These are phyloP conservation scores for Pleurotus tuoliensis DNA, from an alignment of 768 basidiomycete species.

Conservation along the genomic window DNA sequence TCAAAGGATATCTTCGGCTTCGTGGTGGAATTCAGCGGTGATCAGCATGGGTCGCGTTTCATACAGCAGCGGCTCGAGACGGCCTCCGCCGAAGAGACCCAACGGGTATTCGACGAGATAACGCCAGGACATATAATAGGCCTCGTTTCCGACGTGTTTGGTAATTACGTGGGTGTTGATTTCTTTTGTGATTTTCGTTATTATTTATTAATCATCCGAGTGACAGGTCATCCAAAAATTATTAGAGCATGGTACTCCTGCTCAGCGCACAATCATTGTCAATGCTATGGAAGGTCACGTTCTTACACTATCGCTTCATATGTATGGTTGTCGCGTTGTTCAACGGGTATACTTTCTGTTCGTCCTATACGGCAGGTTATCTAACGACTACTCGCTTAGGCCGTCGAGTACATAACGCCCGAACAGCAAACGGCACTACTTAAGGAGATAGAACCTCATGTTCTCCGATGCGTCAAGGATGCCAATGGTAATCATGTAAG, in stretches of 20 bases:
- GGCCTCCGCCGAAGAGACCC: conserved; percentile 75
- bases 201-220: conserved; percentile 1
- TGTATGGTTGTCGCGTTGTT: conserved; percentile 96
- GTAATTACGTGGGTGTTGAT: conserved; percentile 78
- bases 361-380: not conserved
- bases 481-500: conserved; percentile 92
- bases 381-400: conserved; percentile 40
- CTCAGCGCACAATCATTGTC: conserved; percentile 69
- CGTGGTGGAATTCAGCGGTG: conserved; percentile 87
- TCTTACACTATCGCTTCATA: conserved; percentile 74
- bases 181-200: not conserved
- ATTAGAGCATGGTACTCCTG: conserved; percentile 79
- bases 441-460: conserved; percentile 72
- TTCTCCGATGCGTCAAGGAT: conserved; percentile 85
- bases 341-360: conserved; percentile 64
- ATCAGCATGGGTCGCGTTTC: conserved; percentile 98
- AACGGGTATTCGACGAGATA: conserved; percentile 83
- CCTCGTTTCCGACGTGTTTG: conserved; percentile 90
- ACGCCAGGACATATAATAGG: conserved; percentile 69
- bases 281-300: conserved; percentile 76
- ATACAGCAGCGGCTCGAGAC: conserved; percentile 85
- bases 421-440: conserved; percentile 79
- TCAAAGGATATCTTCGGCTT: conserved; percentile 80
- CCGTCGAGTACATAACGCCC: conserved; percentile 74
- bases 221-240: conserved; percentile 87